A percentile compares a stretch with the other conserved stretches of the same genome.
Conservation (phyloP, 768 basidiomycete genomes). For the Coprinellus micaceus region DNA sequence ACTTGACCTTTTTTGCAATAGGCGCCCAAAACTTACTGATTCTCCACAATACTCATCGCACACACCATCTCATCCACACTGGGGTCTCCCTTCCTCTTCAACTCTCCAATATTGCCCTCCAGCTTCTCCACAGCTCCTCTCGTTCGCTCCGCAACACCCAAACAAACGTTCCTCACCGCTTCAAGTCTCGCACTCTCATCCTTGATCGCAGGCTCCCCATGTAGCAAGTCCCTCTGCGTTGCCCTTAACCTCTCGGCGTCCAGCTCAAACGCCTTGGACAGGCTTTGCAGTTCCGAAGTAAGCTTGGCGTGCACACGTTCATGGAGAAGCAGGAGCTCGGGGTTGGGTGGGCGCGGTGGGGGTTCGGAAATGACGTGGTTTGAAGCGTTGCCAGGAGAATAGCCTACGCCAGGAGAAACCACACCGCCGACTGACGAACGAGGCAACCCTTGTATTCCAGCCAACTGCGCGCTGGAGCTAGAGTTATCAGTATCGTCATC, state of each 20-base stretch:
- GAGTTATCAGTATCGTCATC: constrained; percentile 41
- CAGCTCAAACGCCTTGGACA: constrained; percentile 57
- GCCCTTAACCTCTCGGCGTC: constrained; percentile 76
- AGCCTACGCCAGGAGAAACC: constrained; percentile 25
- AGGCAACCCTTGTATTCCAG: neutral
- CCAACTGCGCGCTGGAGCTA: too few relatives aligned
- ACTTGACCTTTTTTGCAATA: neutral
- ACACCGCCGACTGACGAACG: constrained; percentile 19
- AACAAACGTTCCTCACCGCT: constrained; percentile 90
- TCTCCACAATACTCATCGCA: constrained; percentile 92
- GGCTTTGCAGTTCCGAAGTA: constrained; percentile 63
- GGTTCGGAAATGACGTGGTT: too few relatives aligned
- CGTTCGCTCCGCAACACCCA: constrained; percentile 66
- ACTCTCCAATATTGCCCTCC: constrained; percentile 71
- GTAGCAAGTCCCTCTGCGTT: constrained; percentile 78
- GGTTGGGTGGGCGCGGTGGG: constrained; percentile 85
- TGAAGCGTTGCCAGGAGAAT: too few relatives aligned
- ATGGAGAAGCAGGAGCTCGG: constrained; percentile 81
- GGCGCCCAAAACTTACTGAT: constrained; percentile 66
- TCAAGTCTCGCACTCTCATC: constrained; percentile 95
- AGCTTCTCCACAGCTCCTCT: constrained; percentile 59
- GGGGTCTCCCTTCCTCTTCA: constrained; percentile 82
- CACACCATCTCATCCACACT: constrained; percentile 97
- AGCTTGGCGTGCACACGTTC: constrained; percentile 74
- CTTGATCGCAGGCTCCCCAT: constrained; percentile 88